Base-by-base conservation (phyloP, 768 basidiomycete genomes). In the Mycena galopus region DNA sequence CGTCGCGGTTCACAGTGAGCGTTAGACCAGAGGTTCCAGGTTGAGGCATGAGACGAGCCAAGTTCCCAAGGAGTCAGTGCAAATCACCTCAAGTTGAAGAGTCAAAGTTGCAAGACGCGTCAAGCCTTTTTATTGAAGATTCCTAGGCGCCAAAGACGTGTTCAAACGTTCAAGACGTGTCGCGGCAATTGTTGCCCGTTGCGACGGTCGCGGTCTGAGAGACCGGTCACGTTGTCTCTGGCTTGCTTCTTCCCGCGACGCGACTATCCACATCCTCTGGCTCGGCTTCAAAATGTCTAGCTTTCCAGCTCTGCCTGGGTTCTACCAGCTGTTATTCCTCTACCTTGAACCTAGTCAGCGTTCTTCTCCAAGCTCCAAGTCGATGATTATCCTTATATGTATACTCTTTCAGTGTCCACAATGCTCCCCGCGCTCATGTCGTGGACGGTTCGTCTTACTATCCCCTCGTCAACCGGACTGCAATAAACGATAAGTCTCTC, bases 251-350 rank as follows among this genome's bases (percentile, higher is more conserved):
- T 8, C n/a, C 19, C 56, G 21, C 21, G 56, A 57, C 56, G 56
- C 32, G 32, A 57, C 33, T 57, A 12, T 51, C 50, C 23, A 51
- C 16, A 47, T 47, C n/a, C 19, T n/a, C 44, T 8, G 17, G 11
- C 44, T 11, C 11, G 50, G 23, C 27, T 25, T 8, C 50, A 27
- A 51, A 51, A 59, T 59, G 60, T 17, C 70, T 57, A 19, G 33
- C 57, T 71, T 92, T 69, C 86, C 85, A 56, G 92, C 91, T 2
- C 82, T 93, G 65, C 86, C 89, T 21, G 91, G 92, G 35, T 83
- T 90, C 75, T 93, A 93, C 81, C 86, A 87, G 64, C 76, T 86
- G 7, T 80, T 92, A 4, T 93, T 93, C 77, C 82, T 93, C 35
- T 88, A 92, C 79, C 76, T 93, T 7, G 92, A 93, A 79, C 92